Conservation (phyloP, 2,329 filamentous ascomycete species). For the Berkeleyomyces basicola region DNA sequence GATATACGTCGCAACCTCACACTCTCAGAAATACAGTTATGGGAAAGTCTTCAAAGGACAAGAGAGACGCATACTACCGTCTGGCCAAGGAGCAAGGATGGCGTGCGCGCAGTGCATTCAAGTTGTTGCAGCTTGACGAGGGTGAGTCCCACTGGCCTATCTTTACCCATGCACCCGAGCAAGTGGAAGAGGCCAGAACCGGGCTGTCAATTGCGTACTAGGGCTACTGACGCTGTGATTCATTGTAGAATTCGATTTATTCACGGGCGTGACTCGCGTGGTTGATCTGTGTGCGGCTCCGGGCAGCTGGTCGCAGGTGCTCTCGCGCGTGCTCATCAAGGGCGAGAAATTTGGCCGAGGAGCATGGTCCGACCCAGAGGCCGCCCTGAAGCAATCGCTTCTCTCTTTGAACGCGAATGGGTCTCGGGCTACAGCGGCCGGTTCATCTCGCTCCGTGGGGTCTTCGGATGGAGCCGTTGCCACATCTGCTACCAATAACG, state of each 20-base stretch:
- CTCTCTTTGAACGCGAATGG: constrained; percentile 9
- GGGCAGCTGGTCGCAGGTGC: constrained; percentile 92
- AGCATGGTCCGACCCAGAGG: constrained; percentile 75
- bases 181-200: not conserved
- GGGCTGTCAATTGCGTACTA: not conserved
- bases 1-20: no score
- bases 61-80: constrained; percentile 93
- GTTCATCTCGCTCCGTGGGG: constrained; percentile 23
- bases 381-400: constrained; percentile 28
- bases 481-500: constrained; percentile 11
- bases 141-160: constrained; percentile 24
- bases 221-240: not conserved
- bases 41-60: constrained; percentile 98
- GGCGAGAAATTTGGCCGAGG: constrained; percentile 76
- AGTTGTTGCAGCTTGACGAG: constrained; percentile 86
- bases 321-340: constrained; percentile 84
- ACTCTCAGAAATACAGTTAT: constrained; percentile 28
- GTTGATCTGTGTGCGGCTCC: constrained; percentile 93
- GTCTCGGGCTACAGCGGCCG: constrained; percentile 2
- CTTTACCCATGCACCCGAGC: constrained; percentile 2
- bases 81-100: constrained; percentile 98
- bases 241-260: constrained; percentile 71
- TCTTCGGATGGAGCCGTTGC: constrained; percentile 19
- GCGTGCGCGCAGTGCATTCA: constrained; percentile 92
- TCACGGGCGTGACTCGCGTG: constrained; percentile 75